Evolutionary conservation across 2,329 filamentous ascomycete genomes (phyloP).

Genomic region (Ascomycota sp.): DNA sequence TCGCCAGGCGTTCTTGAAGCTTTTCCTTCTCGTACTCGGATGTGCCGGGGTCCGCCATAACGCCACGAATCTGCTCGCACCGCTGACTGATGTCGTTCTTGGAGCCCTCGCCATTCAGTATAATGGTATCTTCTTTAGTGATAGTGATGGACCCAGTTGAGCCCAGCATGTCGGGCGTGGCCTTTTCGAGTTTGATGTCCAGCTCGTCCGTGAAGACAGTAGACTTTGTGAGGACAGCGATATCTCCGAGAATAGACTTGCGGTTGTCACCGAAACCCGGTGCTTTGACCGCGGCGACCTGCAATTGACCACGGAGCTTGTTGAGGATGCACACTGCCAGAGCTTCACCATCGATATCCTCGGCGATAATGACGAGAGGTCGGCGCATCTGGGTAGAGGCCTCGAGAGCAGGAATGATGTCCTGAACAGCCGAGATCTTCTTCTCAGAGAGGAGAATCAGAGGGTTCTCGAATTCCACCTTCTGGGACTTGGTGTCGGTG

Average conservation of each 20-base stretch:
- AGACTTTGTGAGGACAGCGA: slow-evolving; percentile 87
- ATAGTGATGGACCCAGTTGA: slow-evolving; percentile 97
- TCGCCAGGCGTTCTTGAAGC: slow-evolving; percentile 97
- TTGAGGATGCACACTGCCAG: slow-evolving; percentile 98
- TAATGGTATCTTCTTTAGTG: slow-evolving; percentile 98
- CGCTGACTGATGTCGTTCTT: slow-evolving; percentile 88
- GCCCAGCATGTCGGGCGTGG: slow-evolving; percentile 84
- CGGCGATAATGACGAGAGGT: slow-evolving; percentile 92
- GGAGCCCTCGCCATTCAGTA: slow-evolving; percentile 89
- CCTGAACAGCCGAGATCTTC: slow-evolving; percentile 98
- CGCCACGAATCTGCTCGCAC: slow-evolving; percentile 96
- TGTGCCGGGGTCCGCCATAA: slow-evolving; percentile 82
- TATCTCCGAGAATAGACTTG: slow-evolving; percentile 96
- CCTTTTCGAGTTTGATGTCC: slow-evolving; percentile 97
- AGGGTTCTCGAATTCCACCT: slow-evolving; percentile 99
- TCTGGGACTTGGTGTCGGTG: slow-evolving; percentile 94
- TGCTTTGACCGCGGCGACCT: slow-evolving; percentile 96
- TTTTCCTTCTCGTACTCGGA: slow-evolving; percentile 99
- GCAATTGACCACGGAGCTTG: slow-evolving; percentile 98
- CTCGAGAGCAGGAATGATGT: slow-evolving; percentile 95
- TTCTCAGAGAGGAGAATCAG: slow-evolving; percentile 97
- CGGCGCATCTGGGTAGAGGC: slow-evolving; percentile 88
- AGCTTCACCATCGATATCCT: slow-evolving; percentile 97
- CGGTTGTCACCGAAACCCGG: slow-evolving; percentile 99
- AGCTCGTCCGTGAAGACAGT: slow-evolving; percentile 97